A percentile compares a stretch with the other conserved stretches of the same genome.
phyloP scores from a whole-genome alignment of 2,329 filamentous ascomycete species.

The Ambrosiella beaveri region DNA sequence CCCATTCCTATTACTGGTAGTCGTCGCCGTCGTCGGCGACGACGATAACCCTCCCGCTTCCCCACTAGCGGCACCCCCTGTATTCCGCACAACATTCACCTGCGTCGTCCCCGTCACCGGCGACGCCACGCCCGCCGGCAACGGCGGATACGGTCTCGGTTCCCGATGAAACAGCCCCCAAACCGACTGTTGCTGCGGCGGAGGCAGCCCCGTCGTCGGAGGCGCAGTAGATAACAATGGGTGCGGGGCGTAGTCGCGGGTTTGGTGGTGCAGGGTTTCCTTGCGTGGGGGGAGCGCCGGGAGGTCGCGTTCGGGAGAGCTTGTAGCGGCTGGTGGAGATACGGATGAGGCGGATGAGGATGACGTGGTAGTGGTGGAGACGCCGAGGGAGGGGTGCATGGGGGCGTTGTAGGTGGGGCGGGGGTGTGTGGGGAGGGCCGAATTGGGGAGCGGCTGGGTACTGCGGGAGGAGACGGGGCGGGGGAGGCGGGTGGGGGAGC shows the following conservation, averaged over 20 bases:
- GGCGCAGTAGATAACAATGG: conserved; percentile 1
- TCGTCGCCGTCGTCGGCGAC: background rate
- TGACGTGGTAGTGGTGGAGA: background rate
- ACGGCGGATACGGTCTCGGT: background rate
- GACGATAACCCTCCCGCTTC: background rate
- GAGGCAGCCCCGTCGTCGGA: background rate
- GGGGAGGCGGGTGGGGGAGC: background rate
- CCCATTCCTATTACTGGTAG: background rate
- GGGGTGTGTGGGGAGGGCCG: background rate
- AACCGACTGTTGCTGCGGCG: conserved; percentile 1
- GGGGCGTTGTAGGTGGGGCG: conserved; percentile 1
- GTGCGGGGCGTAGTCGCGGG: background rate
- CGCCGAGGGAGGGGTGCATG: background rate
- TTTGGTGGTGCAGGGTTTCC: background rate
- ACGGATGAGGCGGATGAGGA: background rate
- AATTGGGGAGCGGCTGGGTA: background rate
- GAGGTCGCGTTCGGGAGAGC: background rate
- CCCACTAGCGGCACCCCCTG: background rate
- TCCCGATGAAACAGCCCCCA: background rate
- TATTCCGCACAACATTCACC: background rate
- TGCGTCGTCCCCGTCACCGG: background rate
- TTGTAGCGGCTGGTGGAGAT: background rate
- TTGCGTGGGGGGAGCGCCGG: background rate
- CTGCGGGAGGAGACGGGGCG: background rate
- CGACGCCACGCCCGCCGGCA: background rate